These are phyloP conservation scores for Fusarium irregulare DNA, from an alignment of 2,329 filamentous ascomycete species.

Conservation along the genomic window DNA sequence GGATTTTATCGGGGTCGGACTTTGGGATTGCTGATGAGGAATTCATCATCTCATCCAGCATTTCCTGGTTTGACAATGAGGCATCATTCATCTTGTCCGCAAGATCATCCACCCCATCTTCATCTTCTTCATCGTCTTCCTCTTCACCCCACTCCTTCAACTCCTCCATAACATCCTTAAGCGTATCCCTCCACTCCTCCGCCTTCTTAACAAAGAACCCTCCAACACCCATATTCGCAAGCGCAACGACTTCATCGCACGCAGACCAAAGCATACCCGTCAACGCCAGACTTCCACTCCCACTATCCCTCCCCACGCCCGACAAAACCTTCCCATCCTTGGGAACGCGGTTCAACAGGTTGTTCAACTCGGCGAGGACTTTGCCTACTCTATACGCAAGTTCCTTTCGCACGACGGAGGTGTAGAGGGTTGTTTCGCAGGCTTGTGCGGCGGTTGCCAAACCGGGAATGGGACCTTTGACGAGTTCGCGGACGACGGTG, in stretches of 20 bases:
- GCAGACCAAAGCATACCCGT: slow-evolving; percentile 87
- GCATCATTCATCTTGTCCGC: slow-evolving; percentile 48
- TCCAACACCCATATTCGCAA: slow-evolving; percentile 75
- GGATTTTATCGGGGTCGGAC: slow-evolving; percentile 72
- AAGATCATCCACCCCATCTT: slow-evolving; percentile 59
- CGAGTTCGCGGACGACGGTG: slow-evolving; percentile 78
- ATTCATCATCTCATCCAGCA: slow-evolving; percentile 76
- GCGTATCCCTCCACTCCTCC: slow-evolving; percentile 76
- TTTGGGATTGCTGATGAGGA: slow-evolving; percentile 70
- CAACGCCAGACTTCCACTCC: slow-evolving; percentile 67
- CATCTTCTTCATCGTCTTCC: slow-evolving; percentile 67
- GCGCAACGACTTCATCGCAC: slow-evolving; percentile 76
- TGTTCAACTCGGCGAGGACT: slow-evolving; percentile 71
- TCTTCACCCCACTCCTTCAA: slow-evolving; percentile 89
- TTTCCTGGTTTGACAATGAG: slow-evolving; percentile 61
- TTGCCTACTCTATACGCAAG: slow-evolving; percentile 68
- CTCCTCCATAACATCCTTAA: slow-evolving; percentile 87
- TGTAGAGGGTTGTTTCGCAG: slow-evolving; percentile 71
- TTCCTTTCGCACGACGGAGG: slow-evolving; percentile 71
- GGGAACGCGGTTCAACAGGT: slow-evolving; percentile 70
- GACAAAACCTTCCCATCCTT: slow-evolving; percentile 65
- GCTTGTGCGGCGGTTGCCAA: slow-evolving; percentile 77
- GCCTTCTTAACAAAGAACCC: slow-evolving; percentile 78
- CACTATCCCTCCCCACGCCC: slow-evolving; percentile 46
- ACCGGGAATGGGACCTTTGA: slow-evolving; percentile 77